Evolutionary conservation across 306 rosid species (phyloP).

Genomic region (Quercus bicolor): DNA sequence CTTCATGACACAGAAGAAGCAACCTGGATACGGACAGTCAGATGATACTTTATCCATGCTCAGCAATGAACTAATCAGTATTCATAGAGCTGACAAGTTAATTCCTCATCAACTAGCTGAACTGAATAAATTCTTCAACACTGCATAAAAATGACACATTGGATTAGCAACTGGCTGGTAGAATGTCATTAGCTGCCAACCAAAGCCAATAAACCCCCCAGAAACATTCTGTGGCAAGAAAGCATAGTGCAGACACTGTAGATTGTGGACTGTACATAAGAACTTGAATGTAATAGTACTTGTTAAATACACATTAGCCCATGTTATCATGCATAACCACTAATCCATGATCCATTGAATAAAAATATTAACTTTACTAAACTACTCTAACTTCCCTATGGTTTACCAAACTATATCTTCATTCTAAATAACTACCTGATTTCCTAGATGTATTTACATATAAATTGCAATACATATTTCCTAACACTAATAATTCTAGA

Average conservation of each 20-base stretch:
- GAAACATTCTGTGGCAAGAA: neutral
- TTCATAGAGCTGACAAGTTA: conserved; percentile 21
- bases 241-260: neutral
- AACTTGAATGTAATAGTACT: neutral
- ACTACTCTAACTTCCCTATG: neutral
- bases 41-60: conserved; percentile 84
- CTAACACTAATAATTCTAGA: neutral
- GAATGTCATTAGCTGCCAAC: conserved; percentile 3
- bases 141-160: conserved; percentile 28
- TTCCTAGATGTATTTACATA: neutral
- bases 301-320: neutral
- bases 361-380: neutral
- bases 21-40: conserved; percentile 97
- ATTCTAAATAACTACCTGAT: neutral
- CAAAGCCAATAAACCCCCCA: neutral
- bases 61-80: conserved; percentile 14
- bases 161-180: conserved; percentile 15
- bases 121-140: conserved; percentile 32
- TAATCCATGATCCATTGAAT: neutral
- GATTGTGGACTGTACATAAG: neutral
- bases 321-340: neutral
- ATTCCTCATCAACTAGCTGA: conserved; percentile 31
- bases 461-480: neutral
- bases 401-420: neutral
- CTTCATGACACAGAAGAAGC: conserved; percentile 99